phyloP scores from a whole-genome alignment of 2,329 filamentous ascomycete species.

The Macrophomina phaseolina region DNA sequence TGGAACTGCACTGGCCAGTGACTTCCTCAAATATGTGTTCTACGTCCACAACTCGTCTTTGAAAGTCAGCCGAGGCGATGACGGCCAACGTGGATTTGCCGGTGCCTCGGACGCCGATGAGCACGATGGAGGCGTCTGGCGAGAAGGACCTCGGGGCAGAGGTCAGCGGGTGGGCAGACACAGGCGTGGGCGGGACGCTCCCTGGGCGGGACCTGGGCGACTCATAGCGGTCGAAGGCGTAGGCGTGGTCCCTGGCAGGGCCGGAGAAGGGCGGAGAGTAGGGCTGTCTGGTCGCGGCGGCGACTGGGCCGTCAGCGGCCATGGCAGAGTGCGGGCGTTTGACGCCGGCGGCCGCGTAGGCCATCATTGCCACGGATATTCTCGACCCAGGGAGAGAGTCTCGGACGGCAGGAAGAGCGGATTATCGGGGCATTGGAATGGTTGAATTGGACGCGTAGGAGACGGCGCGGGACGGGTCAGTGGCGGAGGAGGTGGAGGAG shows the following conservation, averaged over 20 bases:
- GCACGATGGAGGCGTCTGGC: constrained; percentile 71
- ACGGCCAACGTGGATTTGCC: constrained; percentile 79
- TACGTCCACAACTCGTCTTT: constrained; percentile 70
- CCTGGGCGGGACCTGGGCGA: constrained; percentile 9
- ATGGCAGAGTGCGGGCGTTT: constrained; percentile 31
- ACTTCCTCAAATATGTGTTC: constrained; percentile 71
- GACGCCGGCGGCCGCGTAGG: constrained; percentile 36
- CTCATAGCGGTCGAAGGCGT: constrained; percentile 4
- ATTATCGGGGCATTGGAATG: constrained; percentile 10
- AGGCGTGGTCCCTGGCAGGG: not conserved
- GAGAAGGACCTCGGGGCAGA: constrained; percentile 53
- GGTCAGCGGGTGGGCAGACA: not conserved
- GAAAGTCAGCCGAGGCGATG: constrained; percentile 74
- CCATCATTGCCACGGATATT: constrained; percentile 32
- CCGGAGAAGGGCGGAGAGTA: constrained; percentile 6
- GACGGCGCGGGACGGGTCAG: not conserved
- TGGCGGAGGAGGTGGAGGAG: not conserved
- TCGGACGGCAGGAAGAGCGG: not conserved
- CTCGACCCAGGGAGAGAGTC: not conserved
- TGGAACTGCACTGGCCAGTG: constrained; percentile 65
- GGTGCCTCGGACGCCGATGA: constrained; percentile 74
- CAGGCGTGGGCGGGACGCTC: constrained; percentile 12
- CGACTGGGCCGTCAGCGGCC: constrained; percentile 8
- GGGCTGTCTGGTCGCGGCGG: constrained; percentile 2
- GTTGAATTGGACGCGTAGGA: not conserved